A percentile compares a stretch with the other conserved stretches of the same genome.
Evolutionary conservation across 2,329 filamentous ascomycete species (phyloP).

Genomic region (Atkinsonella texensis): DNA sequence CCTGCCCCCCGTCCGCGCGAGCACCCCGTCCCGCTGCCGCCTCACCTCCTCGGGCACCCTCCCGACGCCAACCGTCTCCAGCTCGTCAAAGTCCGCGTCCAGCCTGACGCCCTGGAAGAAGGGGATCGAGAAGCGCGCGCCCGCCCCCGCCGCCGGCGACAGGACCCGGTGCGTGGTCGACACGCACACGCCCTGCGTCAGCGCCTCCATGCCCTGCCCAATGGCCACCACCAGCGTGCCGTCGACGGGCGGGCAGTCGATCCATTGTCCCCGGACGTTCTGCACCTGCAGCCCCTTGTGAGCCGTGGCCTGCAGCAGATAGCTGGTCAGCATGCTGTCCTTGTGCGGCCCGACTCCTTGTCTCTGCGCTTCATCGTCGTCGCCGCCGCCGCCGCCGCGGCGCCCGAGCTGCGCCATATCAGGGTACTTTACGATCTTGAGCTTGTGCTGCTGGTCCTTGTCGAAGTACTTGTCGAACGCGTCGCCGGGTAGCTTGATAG

Average conservation of each 20-base stretch:
- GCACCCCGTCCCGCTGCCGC: conserved; percentile 46
- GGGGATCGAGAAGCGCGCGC: conserved; percentile 66
- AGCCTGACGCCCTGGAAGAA: conserved; percentile 83
- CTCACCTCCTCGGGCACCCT: conserved; percentile 49
- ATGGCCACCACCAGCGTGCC: conserved; percentile 80
- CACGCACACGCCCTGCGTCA: conserved; percentile 73
- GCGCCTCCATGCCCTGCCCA: conserved; percentile 74
- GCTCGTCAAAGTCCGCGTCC: conserved; percentile 67
- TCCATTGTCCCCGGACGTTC: conserved; percentile 66
- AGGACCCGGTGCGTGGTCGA: conserved; percentile 75
- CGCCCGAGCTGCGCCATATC: conserved; percentile 50
- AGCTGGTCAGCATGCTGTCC: conserved; percentile 72
- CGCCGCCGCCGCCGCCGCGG: conserved; percentile 20
- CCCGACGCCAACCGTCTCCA: conserved; percentile 49
- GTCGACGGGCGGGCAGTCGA: conserved; percentile 64
- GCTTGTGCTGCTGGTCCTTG: conserved; percentile 63
- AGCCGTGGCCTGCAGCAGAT: conserved; percentile 66
- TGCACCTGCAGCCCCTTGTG: conserved; percentile 74
- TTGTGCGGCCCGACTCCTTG: conserved; percentile 70
- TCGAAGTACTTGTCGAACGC: conserved; percentile 77
- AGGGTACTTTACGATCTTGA: conserved; percentile 83
- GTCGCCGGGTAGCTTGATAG: conserved; percentile 55
- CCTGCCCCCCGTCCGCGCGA: conserved; percentile 43
- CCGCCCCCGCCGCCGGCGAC: conserved; percentile 56
- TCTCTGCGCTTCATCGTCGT: conserved; percentile 25